Percentiles rank a stretch among this genome's conserved stretches.
Conservation (phyloP, 192 early-diverging fungal species). For the Gigaspora rosea region DNA sequence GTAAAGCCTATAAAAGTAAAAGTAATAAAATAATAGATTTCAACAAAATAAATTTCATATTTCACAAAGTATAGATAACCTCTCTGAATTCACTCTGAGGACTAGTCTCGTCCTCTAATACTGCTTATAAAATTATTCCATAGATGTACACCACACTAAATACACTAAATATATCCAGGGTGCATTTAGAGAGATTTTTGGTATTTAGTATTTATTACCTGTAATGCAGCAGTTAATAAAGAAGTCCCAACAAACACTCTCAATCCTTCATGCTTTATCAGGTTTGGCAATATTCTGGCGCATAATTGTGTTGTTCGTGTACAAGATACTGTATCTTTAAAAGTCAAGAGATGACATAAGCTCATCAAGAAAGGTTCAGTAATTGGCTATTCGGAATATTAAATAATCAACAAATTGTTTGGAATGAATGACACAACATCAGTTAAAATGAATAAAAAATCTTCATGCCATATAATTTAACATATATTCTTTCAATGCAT, state of each 20-base stretch:
- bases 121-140: too few relatives aligned
- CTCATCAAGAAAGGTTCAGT: conserved; percentile 14
- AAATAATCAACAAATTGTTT: not conserved
- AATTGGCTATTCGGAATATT: not conserved
- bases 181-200: too few relatives aligned
- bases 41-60: not conserved
- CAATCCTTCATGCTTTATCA: conserved; percentile 3
- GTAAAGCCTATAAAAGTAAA: conserved; percentile 9
- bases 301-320: not conserved
- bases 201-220: not conserved
- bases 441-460: not conserved
- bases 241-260: conserved; percentile 18
- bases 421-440: not conserved
- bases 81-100: too few relatives aligned
- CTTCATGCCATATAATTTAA: conserved; percentile 6
- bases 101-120: too few relatives aligned
- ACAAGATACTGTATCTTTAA: conserved; percentile 23
- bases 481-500: conserved; percentile 15
- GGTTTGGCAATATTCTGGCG: not conserved
- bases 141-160: too few relatives aligned
- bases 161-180: too few relatives aligned
- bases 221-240: conserved; percentile 23
- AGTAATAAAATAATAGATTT: not conserved
- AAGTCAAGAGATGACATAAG: conserved; percentile 23
- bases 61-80: too few relatives aligned